Base-by-base conservation (phyloP, 768 basidiomycete genomes). In the Suillus tomentosus region DNA sequence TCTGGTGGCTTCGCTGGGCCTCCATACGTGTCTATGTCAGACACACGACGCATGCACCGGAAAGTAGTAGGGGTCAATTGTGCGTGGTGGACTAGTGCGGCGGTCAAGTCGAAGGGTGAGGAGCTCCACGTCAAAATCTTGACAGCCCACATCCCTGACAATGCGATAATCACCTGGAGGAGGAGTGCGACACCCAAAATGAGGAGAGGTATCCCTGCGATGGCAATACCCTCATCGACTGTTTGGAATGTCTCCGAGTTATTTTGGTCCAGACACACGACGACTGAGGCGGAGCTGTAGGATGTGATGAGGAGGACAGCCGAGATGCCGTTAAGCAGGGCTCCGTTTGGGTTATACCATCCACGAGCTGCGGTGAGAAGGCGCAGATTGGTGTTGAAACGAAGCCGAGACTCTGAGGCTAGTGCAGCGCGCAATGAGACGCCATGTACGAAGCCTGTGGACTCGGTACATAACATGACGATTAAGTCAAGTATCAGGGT, bases 81-180 rank as follows among this genome's bases (percentile, higher is more conserved):
- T 1, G 70, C 65, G 19, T 77, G 69, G n/a, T 73, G 70, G 10
- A 77, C 66, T 37, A 76, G 65, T 1, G 75, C 74, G 3, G 76
- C 73, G 2, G 74, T 73, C 2, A 71, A 66, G 15, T 74, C 73
- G 15, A 77, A 69, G 14, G 73, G 66, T 3, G 74, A 76, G 36
- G 74, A 72, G 14, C 76, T 77, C 76, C 74, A 76, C 11, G 76
- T 76, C 59, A 72, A 48, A n/a, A 74, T 63, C 55, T 70, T 66
- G 19, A 70, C 69, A 22, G 62, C 42, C 36, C 65, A 51, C n/a
- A 69, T 64, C 19, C 73, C 73, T 1, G 45, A 53, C 31, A 77
- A 65, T 13, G 73, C 73, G 39, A 76, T 69, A 5, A 66, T 9
- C 0, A 65, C 68, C 54, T 76, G 5, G 31, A 31, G 31, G 31